phyloP scores from a whole-genome alignment of 2,329 filamentous ascomycete species.

The Immersiporthe knoxdaviesiana region DNA sequence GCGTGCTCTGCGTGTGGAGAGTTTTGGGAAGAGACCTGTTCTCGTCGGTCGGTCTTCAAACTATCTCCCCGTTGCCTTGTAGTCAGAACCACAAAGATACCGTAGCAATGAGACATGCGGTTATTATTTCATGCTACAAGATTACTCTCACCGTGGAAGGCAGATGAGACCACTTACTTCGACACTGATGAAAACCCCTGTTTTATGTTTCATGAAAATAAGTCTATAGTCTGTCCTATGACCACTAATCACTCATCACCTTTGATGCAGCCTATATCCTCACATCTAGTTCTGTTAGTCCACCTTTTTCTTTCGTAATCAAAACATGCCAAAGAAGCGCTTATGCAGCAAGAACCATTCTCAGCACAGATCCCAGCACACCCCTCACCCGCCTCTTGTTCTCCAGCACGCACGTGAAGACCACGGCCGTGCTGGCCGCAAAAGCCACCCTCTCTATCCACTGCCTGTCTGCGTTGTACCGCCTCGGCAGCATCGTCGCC shows the following conservation, averaged over 20 bases:
- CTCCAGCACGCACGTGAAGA: conserved; percentile 70
- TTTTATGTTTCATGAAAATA: not conserved
- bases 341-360: conserved; percentile 48
- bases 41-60: not conserved
- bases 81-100: not conserved
- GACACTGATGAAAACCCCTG: not conserved
- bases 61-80: not conserved
- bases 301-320: not conserved
- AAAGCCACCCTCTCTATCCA: conserved; percentile 71
- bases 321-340: not conserved
- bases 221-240: not conserved
- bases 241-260: not conserved
- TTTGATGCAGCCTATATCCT: not conserved
- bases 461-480: conserved; percentile 65
- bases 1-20: no score
- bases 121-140: not conserved
- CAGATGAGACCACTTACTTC: not conserved
- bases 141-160: not conserved
- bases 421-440: conserved; percentile 67
- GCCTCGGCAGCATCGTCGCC: conserved; percentile 72
- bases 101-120: not conserved
- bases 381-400: conserved; percentile 67
- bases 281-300: not conserved
- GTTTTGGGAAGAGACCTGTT: not conserved
- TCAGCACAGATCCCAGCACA: conserved; percentile 65